Conservation (phyloP, 179 eudicot genomes). For the Beta macrorhiza region DNA sequence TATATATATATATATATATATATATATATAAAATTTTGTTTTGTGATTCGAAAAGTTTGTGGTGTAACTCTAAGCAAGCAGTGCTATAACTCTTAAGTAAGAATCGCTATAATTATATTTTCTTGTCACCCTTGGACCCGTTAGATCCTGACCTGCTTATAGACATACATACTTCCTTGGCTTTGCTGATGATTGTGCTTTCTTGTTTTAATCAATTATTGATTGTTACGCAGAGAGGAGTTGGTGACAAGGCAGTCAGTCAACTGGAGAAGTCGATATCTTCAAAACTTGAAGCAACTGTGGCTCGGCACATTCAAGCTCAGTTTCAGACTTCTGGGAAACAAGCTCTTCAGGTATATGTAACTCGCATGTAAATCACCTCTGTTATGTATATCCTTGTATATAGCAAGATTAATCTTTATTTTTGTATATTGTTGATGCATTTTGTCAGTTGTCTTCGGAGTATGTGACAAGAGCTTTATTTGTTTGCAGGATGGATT, state of each 20-base stretch:
- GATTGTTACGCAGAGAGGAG: slow-evolving; percentile 65
- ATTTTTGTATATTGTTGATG: background rate
- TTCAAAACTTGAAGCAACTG: slow-evolving; percentile 71
- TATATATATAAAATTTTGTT: too few relatives aligned
- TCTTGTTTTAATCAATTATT: slow-evolving; percentile 14
- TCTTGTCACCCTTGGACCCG: background rate
- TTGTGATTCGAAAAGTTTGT: too few relatives aligned
- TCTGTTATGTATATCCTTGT: background rate
- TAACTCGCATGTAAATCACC: background rate
- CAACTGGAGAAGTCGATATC: slow-evolving; percentile 77
- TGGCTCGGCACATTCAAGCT: slow-evolving; percentile 78
- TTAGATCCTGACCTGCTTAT: background rate
- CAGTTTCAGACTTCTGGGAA: slow-evolving; percentile 94
- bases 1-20: too few relatives aligned
- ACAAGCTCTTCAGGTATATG: slow-evolving; percentile 81
- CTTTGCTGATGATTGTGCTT: background rate
- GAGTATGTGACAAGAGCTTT: background rate
- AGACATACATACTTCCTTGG: too few relatives aligned
- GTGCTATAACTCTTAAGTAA: too few relatives aligned
- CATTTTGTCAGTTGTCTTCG: background rate
- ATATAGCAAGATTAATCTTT: background rate
- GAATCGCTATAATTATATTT: too few relatives aligned
- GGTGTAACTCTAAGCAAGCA: too few relatives aligned
- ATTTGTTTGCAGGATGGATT: slow-evolving; percentile 61
- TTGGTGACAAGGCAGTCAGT: slow-evolving; percentile 81